Evolutionary conservation across 352 stramenopile species (phyloP).

Genomic region (Phytopythium sindhum): DNA sequence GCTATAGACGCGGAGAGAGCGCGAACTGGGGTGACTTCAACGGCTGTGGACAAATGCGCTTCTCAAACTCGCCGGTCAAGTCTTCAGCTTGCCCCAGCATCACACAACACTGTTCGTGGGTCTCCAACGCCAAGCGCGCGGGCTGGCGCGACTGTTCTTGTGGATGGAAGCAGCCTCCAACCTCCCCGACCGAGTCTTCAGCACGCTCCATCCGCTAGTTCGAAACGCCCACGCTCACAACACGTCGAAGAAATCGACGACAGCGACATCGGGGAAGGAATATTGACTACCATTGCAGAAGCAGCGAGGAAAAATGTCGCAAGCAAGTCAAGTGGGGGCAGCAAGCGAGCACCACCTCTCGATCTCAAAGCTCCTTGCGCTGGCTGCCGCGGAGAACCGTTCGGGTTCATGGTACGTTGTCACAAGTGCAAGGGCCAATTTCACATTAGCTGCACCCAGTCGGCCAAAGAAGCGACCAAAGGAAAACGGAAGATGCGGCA

Average conservation of each 20-base stretch:
- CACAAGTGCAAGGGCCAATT: slow-evolving; percentile 51
- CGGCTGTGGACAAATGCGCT: not conserved
- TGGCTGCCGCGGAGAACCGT: slow-evolving; percentile 32
- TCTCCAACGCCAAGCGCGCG: not conserved
- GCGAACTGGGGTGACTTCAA: not conserved
- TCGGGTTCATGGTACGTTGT: slow-evolving; percentile 55
- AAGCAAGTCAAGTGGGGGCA: not conserved
- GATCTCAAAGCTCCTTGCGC: slow-evolving; percentile 2
- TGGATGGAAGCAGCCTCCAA: not conserved
- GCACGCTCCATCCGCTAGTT: not conserved
- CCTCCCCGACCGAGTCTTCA: not conserved
- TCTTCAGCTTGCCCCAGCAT: not conserved
- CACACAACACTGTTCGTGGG: not conserved
- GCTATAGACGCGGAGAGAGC: not conserved
- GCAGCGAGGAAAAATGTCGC: not conserved
- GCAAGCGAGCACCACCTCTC: not conserved
- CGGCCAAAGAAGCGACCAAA: not conserved
- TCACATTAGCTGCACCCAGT: slow-evolving; percentile 39
- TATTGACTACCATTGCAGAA: not conserved
- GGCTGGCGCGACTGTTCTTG: no score
- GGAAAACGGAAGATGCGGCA: slow-evolving; percentile 27
- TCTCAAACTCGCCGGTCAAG: not conserved
- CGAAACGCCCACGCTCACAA: not conserved
- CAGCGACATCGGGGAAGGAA: slow-evolving; percentile 2
- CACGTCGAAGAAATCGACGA: slow-evolving; percentile 12